Percentiles rank a stretch among this genome's conserved stretches.
These are phyloP conservation scores for Sporothrix inflata DNA, from an alignment of 2,329 filamentous ascomycete genomes.

Conservation along the genomic window DNA sequence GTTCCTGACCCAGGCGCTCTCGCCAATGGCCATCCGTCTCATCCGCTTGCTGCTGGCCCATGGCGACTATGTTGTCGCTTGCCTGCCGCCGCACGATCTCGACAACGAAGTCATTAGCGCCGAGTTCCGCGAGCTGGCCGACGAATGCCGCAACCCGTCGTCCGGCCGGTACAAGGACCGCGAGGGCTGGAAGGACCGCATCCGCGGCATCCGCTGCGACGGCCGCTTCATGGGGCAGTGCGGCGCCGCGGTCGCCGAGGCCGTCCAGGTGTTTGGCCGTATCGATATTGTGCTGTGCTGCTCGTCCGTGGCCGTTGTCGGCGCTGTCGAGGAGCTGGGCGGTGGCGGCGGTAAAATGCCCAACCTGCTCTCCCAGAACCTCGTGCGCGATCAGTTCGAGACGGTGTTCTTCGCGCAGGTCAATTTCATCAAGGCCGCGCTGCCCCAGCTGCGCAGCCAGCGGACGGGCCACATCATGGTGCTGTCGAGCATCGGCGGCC, in stretches of 20 bases:
- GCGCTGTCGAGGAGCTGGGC: slow-evolving; percentile 83
- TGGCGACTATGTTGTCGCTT: slow-evolving; percentile 87
- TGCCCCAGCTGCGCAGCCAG: slow-evolving; percentile 78
- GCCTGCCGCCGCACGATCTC: slow-evolving; percentile 76
- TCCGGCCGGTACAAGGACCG: slow-evolving; percentile 58
- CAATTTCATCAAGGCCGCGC: slow-evolving; percentile 88
- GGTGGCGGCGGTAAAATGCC: neutral
- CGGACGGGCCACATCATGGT: slow-evolving; percentile 88
- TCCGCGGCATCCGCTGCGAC: slow-evolving; percentile 68
- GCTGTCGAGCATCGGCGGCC: slow-evolving; percentile 85
- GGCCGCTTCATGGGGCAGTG: slow-evolving; percentile 69
- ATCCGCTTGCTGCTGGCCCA: slow-evolving; percentile 82
- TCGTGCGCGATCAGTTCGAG: slow-evolving; percentile 91
- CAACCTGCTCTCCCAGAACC: slow-evolving; percentile 64
- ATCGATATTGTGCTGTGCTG: slow-evolving; percentile 92
- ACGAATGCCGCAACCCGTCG: slow-evolving; percentile 59
- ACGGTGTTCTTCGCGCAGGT: slow-evolving; percentile 93
- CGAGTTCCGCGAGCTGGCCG: slow-evolving; percentile 79
- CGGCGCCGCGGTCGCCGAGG: slow-evolving; percentile 84
- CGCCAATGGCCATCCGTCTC: slow-evolving; percentile 80
- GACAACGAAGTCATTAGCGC: slow-evolving; percentile 74
- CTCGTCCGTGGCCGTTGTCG: slow-evolving; percentile 85
- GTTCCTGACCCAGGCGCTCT: slow-evolving; percentile 87
- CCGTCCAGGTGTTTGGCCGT: slow-evolving; percentile 78
- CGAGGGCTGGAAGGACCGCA: slow-evolving; percentile 79